These are phyloP conservation scores for Handroanthus guayacan DNA, from an alignment of 257 asterid genomes.

Conservation along the genomic window DNA sequence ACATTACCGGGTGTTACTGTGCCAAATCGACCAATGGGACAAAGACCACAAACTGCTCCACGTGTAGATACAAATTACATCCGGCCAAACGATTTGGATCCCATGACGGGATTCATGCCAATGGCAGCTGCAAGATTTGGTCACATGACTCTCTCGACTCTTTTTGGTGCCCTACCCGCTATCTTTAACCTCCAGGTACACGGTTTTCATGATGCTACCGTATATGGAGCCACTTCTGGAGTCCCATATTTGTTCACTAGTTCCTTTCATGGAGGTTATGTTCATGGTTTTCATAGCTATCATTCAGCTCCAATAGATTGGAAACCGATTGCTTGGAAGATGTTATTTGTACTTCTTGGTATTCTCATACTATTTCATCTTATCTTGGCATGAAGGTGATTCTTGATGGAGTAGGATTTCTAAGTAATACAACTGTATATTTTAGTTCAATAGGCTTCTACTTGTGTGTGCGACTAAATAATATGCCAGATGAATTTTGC, in stretches of 20 bases:
- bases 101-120: slow-evolving; percentile 55
- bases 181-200: slow-evolving; percentile 68
- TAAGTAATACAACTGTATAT: slow-evolving; percentile 46
- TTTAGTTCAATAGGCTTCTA: slow-evolving; percentile 40
- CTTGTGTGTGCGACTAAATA: slow-evolving; percentile 38
- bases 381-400: slow-evolving; percentile 44
- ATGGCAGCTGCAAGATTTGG: slow-evolving; percentile 70
- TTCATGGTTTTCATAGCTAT: slow-evolving; percentile 71
- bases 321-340: slow-evolving; percentile 60
- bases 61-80: slow-evolving; percentile 54
- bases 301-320: slow-evolving; percentile 58
- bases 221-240: slow-evolving; percentile 79
- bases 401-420: slow-evolving; percentile 17
- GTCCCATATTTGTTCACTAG: slow-evolving; percentile 71
- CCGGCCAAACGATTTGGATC: slow-evolving; percentile 62
- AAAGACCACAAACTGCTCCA: slow-evolving; percentile 74
- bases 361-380: slow-evolving; percentile 54
- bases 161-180: slow-evolving; percentile 68
- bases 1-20: slow-evolving; percentile 49
- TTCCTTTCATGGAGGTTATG: slow-evolving; percentile 77
- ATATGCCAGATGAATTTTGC: slow-evolving; percentile 26
- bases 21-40: slow-evolving; percentile 77
- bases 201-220: slow-evolving; percentile 84
- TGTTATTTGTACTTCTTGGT: slow-evolving; percentile 54
- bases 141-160: slow-evolving; percentile 60